These are phyloP conservation scores for Phytophthora pistaciae DNA, from an alignment of 352 stramenopile species.

Conservation along the genomic window DNA sequence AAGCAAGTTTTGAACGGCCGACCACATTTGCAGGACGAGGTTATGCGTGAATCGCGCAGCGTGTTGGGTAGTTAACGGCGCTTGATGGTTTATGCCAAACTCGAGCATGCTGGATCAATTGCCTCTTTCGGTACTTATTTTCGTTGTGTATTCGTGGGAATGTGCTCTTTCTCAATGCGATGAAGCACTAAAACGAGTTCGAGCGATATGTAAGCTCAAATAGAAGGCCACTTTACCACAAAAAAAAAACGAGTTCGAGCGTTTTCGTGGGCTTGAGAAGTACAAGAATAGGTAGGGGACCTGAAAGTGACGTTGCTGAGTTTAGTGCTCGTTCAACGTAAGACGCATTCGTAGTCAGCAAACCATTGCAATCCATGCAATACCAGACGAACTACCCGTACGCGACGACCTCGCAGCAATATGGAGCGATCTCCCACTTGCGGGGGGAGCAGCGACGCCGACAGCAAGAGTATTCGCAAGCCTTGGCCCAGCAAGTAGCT, in stretches of 20 bases:
- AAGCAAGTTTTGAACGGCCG: not conserved
- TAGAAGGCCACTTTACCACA: too few species aligned
- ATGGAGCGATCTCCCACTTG: conserved; percentile 28
- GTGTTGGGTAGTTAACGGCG: too few species aligned
- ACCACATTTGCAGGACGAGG: not conserved
- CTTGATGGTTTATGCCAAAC: not conserved
- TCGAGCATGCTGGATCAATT: not conserved
- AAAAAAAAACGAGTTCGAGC: too few species aligned
- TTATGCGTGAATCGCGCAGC: too few species aligned
- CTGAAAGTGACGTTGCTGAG: conserved; percentile 3
- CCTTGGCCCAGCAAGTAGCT: conserved; percentile 63
- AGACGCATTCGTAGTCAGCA: not conserved
- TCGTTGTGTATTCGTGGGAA: not conserved
- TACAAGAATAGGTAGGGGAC: conserved; percentile 29
- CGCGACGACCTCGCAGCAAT: conserved; percentile 33
- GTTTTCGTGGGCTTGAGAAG: conserved; percentile 1
- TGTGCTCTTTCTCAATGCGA: conserved; percentile 1
- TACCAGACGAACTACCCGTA: conserved; percentile 40
- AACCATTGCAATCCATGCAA: conserved; percentile 27
- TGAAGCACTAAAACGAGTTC: conserved; percentile 1
- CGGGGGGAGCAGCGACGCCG: conserved; percentile 65
- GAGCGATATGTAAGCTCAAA: too few species aligned
- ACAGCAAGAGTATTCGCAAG: conserved; percentile 67
- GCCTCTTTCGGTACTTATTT: not conserved
- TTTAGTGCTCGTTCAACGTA: not conserved